A percentile compares a stretch with the other conserved stretches of the same genome.
Evolutionary conservation across 2,329 filamentous ascomycete genomes (phyloP).

Genomic region (Periconia digitata): DNA sequence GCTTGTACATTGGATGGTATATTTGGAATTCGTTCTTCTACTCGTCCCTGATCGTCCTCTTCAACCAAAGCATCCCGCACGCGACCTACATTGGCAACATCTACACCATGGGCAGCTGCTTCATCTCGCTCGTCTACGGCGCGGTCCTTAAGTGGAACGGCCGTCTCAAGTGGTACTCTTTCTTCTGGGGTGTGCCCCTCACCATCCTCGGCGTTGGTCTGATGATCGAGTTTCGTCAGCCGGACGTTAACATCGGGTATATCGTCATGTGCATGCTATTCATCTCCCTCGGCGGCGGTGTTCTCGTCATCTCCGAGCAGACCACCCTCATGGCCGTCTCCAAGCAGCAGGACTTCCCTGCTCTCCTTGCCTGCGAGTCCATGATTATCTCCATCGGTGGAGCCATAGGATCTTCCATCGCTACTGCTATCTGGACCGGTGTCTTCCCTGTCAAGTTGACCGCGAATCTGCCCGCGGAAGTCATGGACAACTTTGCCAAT

Average conservation of each 20-base stretch:
- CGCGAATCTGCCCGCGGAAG: slow-evolving; percentile 48
- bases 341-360: slow-evolving; percentile 36
- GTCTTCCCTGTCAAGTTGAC: slow-evolving; percentile 57
- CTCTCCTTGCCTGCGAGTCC: slow-evolving; percentile 51
- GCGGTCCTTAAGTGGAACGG: slow-evolving; percentile 31
- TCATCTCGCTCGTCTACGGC: slow-evolving; percentile 32
- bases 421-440: slow-evolving; percentile 66
- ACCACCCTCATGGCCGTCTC: slow-evolving; percentile 37
- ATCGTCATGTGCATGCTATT: slow-evolving; percentile 41
- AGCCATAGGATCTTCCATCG: slow-evolving; percentile 53
- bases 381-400: slow-evolving; percentile 61
- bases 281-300: slow-evolving; percentile 37
- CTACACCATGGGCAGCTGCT: slow-evolving; percentile 43
- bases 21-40: slow-evolving; percentile 48
- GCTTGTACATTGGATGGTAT: slow-evolving; percentile 36
- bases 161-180: slow-evolving; percentile 30
- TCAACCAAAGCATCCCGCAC: slow-evolving; percentile 33
- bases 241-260: slow-evolving; percentile 36
- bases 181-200: slow-evolving; percentile 34
- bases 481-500: slow-evolving; percentile 35
- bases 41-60: slow-evolving; percentile 45
- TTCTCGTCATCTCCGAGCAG: slow-evolving; percentile 37
- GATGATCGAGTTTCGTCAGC: slow-evolving; percentile 43
- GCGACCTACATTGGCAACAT: slow-evolving; percentile 45
- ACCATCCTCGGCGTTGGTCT: slow-evolving; percentile 38